Evolutionary conservation across 352 stramenopile genomes (phyloP), one percentile per base, ranked within the genome.

Genomic region (Globisporangium takayamanum): DNA sequence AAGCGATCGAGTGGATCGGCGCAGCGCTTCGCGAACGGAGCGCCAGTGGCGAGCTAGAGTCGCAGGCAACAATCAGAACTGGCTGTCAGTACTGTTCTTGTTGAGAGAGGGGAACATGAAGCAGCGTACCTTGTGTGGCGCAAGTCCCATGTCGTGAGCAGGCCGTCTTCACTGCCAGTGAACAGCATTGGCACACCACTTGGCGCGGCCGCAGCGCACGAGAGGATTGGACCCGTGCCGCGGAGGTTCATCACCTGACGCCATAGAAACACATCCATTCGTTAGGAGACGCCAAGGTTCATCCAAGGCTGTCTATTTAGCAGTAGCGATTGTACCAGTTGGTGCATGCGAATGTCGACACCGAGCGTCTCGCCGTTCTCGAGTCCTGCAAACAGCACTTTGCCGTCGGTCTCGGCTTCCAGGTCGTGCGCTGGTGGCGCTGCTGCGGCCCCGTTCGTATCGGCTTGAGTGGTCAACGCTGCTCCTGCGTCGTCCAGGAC

Each of bases 91-190:
- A 39, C 10, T 39, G 33, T 7, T 39, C 33, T 10, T 39, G 33
- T 39, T 14, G 7, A 39, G 33, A 39, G 7, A 39, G 6, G 10
- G 1, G 33, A 33, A 33, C 28, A 3, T 33, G 33, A 39, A 7
- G 10, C 20, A 36, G 7, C n/a, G 37, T 65, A 88, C 78, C 60
- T 64, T 3, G 77, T 77, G 50, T 78, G 62, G 5, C 81, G 78
- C 26, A 91, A 39, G 61, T 91, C 81, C 78, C 78, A 91, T 11
- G 69, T 69, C 22, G 68, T 71, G 16, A 91, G 53, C 16, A 86
- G 48, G 7, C 81, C 81, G 50, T 91, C 70, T 65, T 88, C 79
- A 50, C 63, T 83, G 48, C 81, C 81, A 36, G 80, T 88, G 37
- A 84, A 63, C 6, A 87, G 52, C 60, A 81, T 64, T 4, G 76